A percentile compares a stretch with the other conserved stretches of the same genome.
Conservation (phyloP, 2,329 filamentous ascomycete species). For the Phialemoniopsis sp. region DNA sequence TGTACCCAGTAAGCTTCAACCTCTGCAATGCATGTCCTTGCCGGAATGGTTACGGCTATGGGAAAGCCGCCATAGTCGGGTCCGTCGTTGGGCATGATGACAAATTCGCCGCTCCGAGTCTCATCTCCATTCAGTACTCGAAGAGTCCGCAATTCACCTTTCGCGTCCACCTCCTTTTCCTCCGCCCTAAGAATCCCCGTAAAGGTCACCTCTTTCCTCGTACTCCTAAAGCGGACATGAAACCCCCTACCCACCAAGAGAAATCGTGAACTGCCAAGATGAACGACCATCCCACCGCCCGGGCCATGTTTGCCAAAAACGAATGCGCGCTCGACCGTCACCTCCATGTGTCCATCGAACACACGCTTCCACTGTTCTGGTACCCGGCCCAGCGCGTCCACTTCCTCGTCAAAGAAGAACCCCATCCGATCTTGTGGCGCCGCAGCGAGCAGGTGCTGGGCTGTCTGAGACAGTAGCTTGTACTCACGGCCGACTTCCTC, state of each 20-base stretch:
- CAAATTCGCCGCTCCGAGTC: slow-evolving; percentile 35
- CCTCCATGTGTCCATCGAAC: slow-evolving; percentile 23
- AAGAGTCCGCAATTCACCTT: slow-evolving; percentile 18
- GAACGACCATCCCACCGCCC: slow-evolving; percentile 32
- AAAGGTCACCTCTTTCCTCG: slow-evolving; percentile 14
- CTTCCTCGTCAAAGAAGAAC: slow-evolving; percentile 22
- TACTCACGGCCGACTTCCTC: slow-evolving; percentile 19
- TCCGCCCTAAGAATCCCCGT: slow-evolving; percentile 7
- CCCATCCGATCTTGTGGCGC: slow-evolving; percentile 12
- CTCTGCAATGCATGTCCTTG: slow-evolving; percentile 41
- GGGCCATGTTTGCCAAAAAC: slow-evolving; percentile 33
- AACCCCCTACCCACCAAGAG: slow-evolving; percentile 21
- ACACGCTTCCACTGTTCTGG: slow-evolving; percentile 16
- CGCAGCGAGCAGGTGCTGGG: slow-evolving; percentile 16
- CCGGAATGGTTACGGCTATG: slow-evolving; percentile 49
- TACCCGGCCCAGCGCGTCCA: no score
- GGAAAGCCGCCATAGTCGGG: slow-evolving; percentile 54
- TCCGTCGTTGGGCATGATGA: slow-evolving; percentile 52
- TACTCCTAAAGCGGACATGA: no score
- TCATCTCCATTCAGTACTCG: slow-evolving; percentile 33
- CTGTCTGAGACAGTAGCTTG: slow-evolving; percentile 23
- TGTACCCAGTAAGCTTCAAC: slow-evolving; percentile 28
- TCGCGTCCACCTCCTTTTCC: slow-evolving; percentile 1
- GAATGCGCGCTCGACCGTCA: slow-evolving; percentile 30
- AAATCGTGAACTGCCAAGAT: slow-evolving; percentile 26